Evolutionary conservation across 75 land plant genomes (phyloP).

Genomic region (Sequoiadendron giganteum): DNA sequence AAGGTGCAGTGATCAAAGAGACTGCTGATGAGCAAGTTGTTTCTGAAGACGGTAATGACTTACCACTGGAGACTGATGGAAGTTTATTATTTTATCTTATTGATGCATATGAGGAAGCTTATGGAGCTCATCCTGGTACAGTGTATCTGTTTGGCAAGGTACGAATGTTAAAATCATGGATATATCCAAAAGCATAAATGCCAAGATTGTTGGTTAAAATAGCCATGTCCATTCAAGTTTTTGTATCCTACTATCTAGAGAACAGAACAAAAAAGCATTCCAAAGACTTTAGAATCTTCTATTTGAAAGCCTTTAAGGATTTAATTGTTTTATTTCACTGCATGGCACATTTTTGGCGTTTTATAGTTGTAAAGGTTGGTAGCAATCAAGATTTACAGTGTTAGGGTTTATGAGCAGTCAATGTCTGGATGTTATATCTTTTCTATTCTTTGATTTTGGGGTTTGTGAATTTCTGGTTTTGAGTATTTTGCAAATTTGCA

Average conservation of each 20-base stretch:
- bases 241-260: neutral
- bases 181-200: neutral
- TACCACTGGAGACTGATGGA: constrained; percentile 65
- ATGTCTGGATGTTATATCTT: neutral
- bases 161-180: neutral
- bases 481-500: neutral
- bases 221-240: neutral
- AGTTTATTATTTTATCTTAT: constrained; percentile 75
- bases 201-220: neutral
- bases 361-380: neutral
- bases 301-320: neutral
- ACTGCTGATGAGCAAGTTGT: constrained; percentile 11
- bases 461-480: neutral
- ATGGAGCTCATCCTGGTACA: constrained; percentile 79
- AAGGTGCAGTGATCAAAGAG: constrained; percentile 2
- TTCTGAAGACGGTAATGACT: constrained; percentile 36
- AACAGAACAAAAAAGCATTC: neutral
- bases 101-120: constrained; percentile 91
- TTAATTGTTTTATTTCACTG: neutral
- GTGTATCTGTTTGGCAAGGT: constrained; percentile 99
- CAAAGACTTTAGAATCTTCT: neutral
- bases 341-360: neutral
- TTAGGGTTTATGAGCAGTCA: neutral
- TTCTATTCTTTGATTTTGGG: neutral
- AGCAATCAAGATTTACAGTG: neutral